Evolutionary conservation across 768 basidiomycete species (phyloP).

Genomic region (Tylopilus subfusipes): DNA sequence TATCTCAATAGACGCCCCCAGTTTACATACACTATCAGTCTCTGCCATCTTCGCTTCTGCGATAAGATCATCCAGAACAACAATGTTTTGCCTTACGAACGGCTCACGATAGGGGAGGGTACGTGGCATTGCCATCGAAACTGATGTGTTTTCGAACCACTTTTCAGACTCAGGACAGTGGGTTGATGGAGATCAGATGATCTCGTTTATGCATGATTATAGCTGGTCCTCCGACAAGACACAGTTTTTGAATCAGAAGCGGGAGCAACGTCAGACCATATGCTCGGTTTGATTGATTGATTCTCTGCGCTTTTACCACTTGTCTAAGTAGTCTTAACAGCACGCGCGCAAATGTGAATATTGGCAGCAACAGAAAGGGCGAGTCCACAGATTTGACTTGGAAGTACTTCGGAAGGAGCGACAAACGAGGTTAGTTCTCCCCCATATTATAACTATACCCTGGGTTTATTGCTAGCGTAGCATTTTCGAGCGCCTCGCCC

Average conservation of each 20-base stretch:
- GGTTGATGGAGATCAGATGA: constrained; percentile 13
- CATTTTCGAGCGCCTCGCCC: constrained; percentile 16
- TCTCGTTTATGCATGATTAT: constrained; percentile 5
- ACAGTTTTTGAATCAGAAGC: constrained; percentile 4
- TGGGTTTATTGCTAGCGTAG: constrained; percentile 1
- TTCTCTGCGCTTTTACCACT: neutral
- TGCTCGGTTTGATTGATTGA: neutral
- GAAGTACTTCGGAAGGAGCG: constrained; percentile 8
- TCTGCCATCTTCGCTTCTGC: neutral
- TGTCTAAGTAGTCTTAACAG: neutral
- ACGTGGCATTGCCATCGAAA: neutral
- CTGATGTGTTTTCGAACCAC: neutral
- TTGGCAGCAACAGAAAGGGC: constrained; percentile 13
- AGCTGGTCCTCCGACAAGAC: neutral
- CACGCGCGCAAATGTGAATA: constrained; percentile 7
- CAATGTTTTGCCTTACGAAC: constrained; percentile 1
- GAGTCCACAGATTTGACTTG: constrained; percentile 10
- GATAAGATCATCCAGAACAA: neutral
- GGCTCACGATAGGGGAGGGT: neutral
- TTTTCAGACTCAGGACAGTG: neutral
- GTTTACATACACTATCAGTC: constrained; percentile 1
- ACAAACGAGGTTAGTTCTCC: constrained; percentile 3
- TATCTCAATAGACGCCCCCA: neutral
- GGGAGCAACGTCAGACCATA: neutral
- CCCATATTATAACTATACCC: neutral